A percentile compares a stretch with the other conserved stretches of the same genome.
Conservation (phyloP, 2,329 filamentous ascomycete species). For the Dactylellina drechsleri region DNA sequence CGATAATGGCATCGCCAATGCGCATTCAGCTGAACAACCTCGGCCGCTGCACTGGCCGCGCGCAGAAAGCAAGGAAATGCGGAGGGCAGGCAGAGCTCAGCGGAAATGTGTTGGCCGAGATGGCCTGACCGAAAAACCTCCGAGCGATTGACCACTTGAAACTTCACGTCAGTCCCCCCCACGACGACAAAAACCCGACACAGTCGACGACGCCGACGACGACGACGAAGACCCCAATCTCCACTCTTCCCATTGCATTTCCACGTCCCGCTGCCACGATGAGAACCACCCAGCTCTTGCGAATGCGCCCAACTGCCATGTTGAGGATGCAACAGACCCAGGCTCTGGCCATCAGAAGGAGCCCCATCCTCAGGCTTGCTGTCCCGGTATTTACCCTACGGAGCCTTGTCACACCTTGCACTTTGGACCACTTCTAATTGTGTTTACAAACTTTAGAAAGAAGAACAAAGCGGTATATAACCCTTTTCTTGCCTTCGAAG, state of each 20-base stretch:
- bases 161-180: slow-evolving; percentile 27
- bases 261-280: slow-evolving; percentile 16
- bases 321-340: slow-evolving; percentile 51
- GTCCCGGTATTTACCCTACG: slow-evolving; percentile 26
- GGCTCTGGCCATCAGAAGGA: slow-evolving; percentile 38
- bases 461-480: slow-evolving; percentile 58
- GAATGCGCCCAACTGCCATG: slow-evolving; percentile 47
- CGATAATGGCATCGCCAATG: slow-evolving; percentile 3
- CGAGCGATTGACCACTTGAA: slow-evolving; percentile 20
- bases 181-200: slow-evolving; percentile 21
- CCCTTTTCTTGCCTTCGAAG: slow-evolving; percentile 18
- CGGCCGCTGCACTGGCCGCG: slow-evolving; percentile 27
- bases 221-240: slow-evolving; percentile 31
- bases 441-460: slow-evolving; percentile 53
- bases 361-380: slow-evolving; percentile 52
- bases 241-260: slow-evolving; percentile 31
- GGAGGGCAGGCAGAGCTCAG: slow-evolving; percentile 10
- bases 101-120: slow-evolving; percentile 46
- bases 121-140: slow-evolving; percentile 55
- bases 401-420: neutral
- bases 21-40: slow-evolving; percentile 16
- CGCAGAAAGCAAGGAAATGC: neutral
- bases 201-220: slow-evolving; percentile 16
- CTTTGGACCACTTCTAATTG: slow-evolving; percentile 8
- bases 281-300: slow-evolving; percentile 40